Evolutionary conservation across 2,329 filamentous ascomycete species (phyloP), one percentile per base, ranked within the genome.

Genomic region (Calonectria montana): DNA sequence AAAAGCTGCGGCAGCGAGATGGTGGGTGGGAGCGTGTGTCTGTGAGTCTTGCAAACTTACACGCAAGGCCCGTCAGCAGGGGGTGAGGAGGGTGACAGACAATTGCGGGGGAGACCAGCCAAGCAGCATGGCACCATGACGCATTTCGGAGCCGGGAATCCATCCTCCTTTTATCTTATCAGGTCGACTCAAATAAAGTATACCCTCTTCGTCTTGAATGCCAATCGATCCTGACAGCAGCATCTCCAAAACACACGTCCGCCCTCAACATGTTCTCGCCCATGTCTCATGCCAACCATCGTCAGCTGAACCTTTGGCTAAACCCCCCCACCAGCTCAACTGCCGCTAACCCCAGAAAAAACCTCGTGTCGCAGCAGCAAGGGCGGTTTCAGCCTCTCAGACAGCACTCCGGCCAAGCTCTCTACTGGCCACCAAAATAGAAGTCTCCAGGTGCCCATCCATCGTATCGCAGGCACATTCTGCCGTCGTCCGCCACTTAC

Each of bases 381-480:
- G 21, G 50, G 50, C 48, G n/a, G 67, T 50, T 71, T 57, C 69
- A 63, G 47, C 48, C 64, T 67, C 64, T 50, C 23, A 43, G 55
- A 63, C 31, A 35, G 35, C 23, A 21, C 25, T 48, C 13, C 18
- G 43, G 21, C 23, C 43, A 50, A 31, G 25, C n/a, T 48, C n/a
- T 48, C 9, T n/a, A 18, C 41, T 41, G 21, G 25, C 21, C 53
- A 70, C 68, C 13, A 59, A 70, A 70, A 70, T 70, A 70, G 68
- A 66, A 70, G 53, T 21, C 31, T 16, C 53, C 35, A 39, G 53
- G 45, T 31, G 37, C 37, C 9, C 29, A 16, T 35, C 16, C 57
- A 29, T 59, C 69, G 64, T 71, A 67, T 67, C 39, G 39, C 57
- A 71, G 69, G 64, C 64, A 67, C 23, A 39, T 41, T 27, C 43